Base-by-base conservation (phyloP, 345 rosid genomes). In the Corymbia maculata region DNA sequence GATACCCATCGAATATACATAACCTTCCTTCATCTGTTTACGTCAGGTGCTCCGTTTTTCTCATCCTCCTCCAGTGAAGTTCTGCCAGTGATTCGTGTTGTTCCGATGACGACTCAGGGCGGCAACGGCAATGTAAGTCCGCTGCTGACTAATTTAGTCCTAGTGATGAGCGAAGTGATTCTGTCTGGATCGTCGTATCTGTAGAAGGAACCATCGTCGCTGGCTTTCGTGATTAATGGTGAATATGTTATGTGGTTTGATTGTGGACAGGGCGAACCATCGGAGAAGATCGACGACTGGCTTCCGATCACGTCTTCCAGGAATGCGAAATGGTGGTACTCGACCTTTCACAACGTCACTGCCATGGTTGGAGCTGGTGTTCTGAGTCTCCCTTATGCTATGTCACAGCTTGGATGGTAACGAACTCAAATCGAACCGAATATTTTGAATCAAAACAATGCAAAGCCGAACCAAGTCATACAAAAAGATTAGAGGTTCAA, bases 291-390 rank as follows among this genome's bases (percentile, higher is more conserved):
- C 85, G 96, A 95, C 26, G 93, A 88, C 45, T 95, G 98, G 96
- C 93, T 95, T 87, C 96, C 96, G 22, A 95, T 95, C 82, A 95
- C 98, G 79, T 93, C 96, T 59, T 94, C 96, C 8, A 91, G 98
- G 91, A 94, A 94, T 57, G 98, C 97, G 6, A 95, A 92, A 86
- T 95, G 98, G 98, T 95, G 97, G 98, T 95, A 93, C 90, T 88
- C 98, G 30, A 94, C 98, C 80, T 95, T 95, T 89, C 98, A 95
- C 97, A 95, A 95, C 89, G 95, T 95, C 88, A 95, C 98, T 28
- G 96, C 98, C 92, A 94, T 95, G 95, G 98, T 95, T 82, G 96
- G 97, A 57, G 98, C 97, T 16, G 95, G 98, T 21, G 97, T 95
- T 88, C 97, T 94, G 86, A 93, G 97, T 87, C 97, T 95, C 86